Conservation (phyloP, 352 stramenopile genomes). For the Pythium dissimile region DNA sequence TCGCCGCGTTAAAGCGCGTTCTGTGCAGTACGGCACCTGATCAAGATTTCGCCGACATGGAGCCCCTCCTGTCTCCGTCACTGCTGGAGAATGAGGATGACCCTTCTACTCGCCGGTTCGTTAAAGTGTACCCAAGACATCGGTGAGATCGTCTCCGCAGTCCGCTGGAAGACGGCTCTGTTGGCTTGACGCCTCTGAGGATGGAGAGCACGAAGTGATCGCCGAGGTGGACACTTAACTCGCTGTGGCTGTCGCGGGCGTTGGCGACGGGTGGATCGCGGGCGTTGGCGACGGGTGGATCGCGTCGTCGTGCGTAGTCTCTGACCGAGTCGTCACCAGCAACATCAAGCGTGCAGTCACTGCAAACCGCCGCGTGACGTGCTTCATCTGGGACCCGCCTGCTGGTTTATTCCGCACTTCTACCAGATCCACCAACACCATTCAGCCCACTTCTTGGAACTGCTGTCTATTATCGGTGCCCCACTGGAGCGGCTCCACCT, state of each 20-base stretch:
- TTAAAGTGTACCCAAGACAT: slow-evolving; percentile 2
- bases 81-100: neutral
- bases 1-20: slow-evolving; percentile 5
- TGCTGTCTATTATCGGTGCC: neutral
- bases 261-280: slow-evolving; percentile 31
- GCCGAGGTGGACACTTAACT: slow-evolving; percentile 20
- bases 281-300: slow-evolving; percentile 34
- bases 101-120: neutral
- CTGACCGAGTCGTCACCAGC: neutral
- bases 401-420: neutral
- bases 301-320: neutral
- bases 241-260: slow-evolving; percentile 33
- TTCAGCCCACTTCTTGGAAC: neutral
- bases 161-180: slow-evolving; percentile 3
- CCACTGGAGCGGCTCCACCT: slow-evolving; percentile 3
- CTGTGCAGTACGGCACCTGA: neutral
- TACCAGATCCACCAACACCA: neutral
- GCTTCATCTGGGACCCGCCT: neutral
- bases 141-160: slow-evolving; percentile 3
- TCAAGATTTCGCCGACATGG: slow-evolving; percentile 12
- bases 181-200: neutral
- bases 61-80: too few species aligned
- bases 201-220: slow-evolving; percentile 28
- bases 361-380: neutral
- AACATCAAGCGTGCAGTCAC: neutral